A percentile compares a stretch with the other conserved stretches of the same genome.
Conservation (phyloP, 2,329 filamentous ascomycete species). For the Periconia sp. region DNA sequence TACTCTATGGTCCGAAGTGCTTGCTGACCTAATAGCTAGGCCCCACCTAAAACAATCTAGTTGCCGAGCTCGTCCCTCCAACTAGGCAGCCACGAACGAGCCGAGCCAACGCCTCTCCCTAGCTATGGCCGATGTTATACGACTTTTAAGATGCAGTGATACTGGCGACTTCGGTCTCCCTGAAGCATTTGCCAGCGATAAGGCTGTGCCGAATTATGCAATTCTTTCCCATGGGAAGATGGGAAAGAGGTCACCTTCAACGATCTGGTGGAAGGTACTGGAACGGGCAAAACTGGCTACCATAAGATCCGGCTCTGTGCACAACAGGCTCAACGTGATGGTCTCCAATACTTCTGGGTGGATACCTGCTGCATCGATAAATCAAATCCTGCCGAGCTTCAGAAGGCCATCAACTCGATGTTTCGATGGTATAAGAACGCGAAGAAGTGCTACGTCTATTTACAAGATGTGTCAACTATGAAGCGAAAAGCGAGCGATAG, state of each 20-base stretch:
- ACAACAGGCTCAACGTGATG: conserved; percentile 2
- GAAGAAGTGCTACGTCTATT: not conserved
- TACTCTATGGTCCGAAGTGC: not conserved
- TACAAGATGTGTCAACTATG: not conserved
- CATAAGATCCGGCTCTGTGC: conserved; percentile 1
- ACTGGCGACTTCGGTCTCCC: conserved; percentile 1
- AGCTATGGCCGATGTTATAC: not conserved
- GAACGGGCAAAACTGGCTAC: conserved; percentile 1
- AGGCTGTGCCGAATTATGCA: conserved; percentile 3
- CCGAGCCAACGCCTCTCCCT: not conserved
- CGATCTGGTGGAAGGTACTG: not conserved
- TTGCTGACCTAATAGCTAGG: not conserved
- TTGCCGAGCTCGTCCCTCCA: not conserved
- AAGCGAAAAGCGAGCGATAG: not conserved
- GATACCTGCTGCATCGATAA: too few species aligned
- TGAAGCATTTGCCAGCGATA: conserved; percentile 1
- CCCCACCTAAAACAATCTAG: not conserved
- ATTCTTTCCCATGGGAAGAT: conserved; percentile 5
- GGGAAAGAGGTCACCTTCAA: conserved; percentile 3
- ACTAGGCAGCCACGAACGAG: not conserved
- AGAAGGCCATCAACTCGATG: too few species aligned
- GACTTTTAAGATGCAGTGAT: conserved; percentile 4
- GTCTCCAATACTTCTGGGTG: too few species aligned
- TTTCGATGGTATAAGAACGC: not conserved
- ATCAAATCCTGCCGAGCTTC: too few species aligned